Percentiles rank a stretch among this genome's conserved stretches.
Conservation (phyloP, 2,329 filamentous ascomycete genomes). For the Escovopsis sp. region DNA sequence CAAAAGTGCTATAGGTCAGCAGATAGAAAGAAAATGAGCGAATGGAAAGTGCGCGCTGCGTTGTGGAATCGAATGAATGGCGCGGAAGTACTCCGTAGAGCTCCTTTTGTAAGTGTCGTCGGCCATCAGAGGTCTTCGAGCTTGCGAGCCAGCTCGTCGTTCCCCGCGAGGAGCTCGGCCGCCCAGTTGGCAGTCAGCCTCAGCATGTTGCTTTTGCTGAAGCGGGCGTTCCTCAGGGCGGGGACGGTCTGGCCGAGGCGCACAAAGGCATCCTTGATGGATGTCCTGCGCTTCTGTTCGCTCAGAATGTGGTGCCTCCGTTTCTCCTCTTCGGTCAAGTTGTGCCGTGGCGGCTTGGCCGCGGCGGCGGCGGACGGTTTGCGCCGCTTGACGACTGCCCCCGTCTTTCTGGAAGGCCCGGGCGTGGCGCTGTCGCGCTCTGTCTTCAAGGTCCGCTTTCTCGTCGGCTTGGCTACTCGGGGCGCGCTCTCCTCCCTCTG, state of each 20-base stretch:
- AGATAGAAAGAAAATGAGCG: no score
- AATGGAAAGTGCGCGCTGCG: not conserved
- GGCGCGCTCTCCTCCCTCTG: constrained; percentile 27
- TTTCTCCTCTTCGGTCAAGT: constrained; percentile 70
- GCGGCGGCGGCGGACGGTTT: constrained; percentile 28
- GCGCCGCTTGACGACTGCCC: constrained; percentile 28
- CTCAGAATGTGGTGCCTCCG: constrained; percentile 76
- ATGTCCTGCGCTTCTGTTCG: constrained; percentile 70
- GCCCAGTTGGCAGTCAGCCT: constrained; percentile 64
- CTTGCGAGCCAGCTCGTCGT: constrained; percentile 42
- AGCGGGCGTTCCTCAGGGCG: constrained; percentile 54
- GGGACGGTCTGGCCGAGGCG: constrained; percentile 67
- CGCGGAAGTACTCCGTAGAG: no score
- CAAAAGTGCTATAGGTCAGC: no score
- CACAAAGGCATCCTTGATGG: constrained; percentile 72
- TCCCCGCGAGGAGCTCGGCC: constrained; percentile 56
- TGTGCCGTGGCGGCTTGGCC: constrained; percentile 43
- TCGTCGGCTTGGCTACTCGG: constrained; percentile 18
- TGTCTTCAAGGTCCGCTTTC: constrained; percentile 34
- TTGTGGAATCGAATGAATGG: no score
- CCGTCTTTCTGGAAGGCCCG: constrained; percentile 14
- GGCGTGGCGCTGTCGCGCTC: constrained; percentile 21
- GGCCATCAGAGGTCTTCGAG: constrained; percentile 24
- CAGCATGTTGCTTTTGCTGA: constrained; percentile 73
- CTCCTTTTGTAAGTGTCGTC: constrained; percentile 2